These are phyloP conservation scores for Styphnolobium japonicum DNA, from an alignment of 306 rosid species.

Conservation along the genomic window DNA sequence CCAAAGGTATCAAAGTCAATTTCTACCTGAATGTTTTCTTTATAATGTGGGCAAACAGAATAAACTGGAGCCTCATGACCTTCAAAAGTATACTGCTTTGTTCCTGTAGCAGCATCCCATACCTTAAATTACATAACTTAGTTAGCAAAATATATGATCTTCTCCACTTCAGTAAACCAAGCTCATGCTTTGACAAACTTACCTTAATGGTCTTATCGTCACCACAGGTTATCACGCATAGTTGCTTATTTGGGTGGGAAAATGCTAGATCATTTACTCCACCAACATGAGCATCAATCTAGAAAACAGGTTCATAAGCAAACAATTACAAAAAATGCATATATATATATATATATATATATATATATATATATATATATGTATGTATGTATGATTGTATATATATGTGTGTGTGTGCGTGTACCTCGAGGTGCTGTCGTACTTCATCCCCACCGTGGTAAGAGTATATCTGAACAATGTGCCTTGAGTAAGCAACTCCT, in stretches of 20 bases:
- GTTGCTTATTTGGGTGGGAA: conserved; percentile 82
- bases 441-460: conserved; percentile 61
- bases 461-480: conserved; percentile 80
- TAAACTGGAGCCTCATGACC: conserved; percentile 95
- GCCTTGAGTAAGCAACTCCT: conserved; percentile 93
- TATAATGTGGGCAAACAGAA: conserved; percentile 90
- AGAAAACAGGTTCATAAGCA: conserved; percentile 17
- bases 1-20: neutral
- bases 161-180: conserved; percentile 25
- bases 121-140: conserved; percentile 52
- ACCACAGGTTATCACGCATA: conserved; percentile 83
- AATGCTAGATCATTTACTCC: conserved; percentile 86
- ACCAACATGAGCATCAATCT: conserved; percentile 92
- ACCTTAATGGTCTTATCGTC: conserved; percentile 80
- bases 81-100: conserved; percentile 73
- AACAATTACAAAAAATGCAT: neutral
- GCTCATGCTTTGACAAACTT: conserved; percentile 19
- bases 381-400: neutral
- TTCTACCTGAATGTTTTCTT: conserved; percentile 84
- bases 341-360: neutral
- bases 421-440: conserved; percentile 79
- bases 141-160: conserved; percentile 17
- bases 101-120: conserved; percentile 88
- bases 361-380: neutral
- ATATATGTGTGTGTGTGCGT: neutral